Percentiles rank a stretch among this genome's conserved stretches.
Conservation (phyloP, 2,329 filamentous ascomycete species). For the Colletotrichum somersetense region DNA sequence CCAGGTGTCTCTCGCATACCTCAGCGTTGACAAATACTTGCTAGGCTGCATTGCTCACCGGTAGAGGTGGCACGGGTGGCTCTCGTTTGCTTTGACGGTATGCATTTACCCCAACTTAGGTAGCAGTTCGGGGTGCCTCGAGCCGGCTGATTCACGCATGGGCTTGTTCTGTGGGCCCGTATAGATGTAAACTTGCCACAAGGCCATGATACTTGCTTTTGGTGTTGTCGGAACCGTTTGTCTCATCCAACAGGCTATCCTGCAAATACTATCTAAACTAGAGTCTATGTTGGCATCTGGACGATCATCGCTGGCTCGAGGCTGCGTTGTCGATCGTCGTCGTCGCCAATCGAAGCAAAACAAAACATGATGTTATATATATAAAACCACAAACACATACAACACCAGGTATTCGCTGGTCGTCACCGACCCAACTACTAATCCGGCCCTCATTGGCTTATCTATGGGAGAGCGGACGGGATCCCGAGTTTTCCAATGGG, state of each 20-base stretch:
- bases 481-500: constrained; percentile 1
- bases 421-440: not conserved
- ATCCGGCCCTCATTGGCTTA: constrained; percentile 1
- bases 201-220: not conserved
- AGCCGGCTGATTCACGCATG: not conserved
- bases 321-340: not conserved
- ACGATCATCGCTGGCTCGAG: not conserved
- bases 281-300: not conserved
- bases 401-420: constrained; percentile 4
- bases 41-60: not conserved
- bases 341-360: not conserved
- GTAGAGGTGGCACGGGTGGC: not conserved
- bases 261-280: too few relatives aligned
- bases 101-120: too few relatives aligned
- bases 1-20: not conserved
- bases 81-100: not conserved
- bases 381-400: not conserved
- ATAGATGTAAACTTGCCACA: not conserved
- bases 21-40: not conserved
- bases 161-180: not conserved
- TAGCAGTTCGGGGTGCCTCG: not conserved
- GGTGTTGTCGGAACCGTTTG: not conserved
- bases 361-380: not conserved
- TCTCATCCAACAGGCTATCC: not conserved
- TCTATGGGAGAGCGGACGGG: not conserved